phyloP scores from a whole-genome alignment of 208 protist species.

The Endotrypanum monterogeii region DNA sequence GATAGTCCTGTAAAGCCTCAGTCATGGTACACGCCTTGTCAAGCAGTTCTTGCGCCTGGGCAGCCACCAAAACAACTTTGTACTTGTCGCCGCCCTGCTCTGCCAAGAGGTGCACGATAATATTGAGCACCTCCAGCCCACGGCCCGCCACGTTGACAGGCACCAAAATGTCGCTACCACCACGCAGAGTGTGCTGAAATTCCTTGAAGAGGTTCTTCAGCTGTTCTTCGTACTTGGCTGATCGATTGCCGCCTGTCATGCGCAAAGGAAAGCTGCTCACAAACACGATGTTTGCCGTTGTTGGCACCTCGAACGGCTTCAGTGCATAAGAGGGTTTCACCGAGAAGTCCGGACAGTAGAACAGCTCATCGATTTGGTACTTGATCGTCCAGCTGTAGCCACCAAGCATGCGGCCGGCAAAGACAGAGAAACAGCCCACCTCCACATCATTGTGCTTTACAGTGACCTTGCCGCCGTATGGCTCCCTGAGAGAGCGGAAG shows the following conservation, averaged over 20 bases:
- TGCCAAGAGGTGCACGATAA: slow-evolving; percentile 61
- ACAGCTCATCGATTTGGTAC: slow-evolving; percentile 89
- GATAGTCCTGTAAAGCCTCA: slow-evolving; percentile 70
- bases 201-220: slow-evolving; percentile 74
- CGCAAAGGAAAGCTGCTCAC: slow-evolving; percentile 58
- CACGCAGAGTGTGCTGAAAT: slow-evolving; percentile 80
- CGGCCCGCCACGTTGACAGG: slow-evolving; percentile 71
- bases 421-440: slow-evolving; percentile 69
- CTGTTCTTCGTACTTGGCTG: slow-evolving; percentile 65
- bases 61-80: slow-evolving; percentile 73
- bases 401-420: slow-evolving; percentile 77
- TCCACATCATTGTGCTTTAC: slow-evolving; percentile 55
- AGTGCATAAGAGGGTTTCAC: slow-evolving; percentile 76
- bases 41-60: slow-evolving; percentile 78
- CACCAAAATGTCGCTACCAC: slow-evolving; percentile 85
- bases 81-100: slow-evolving; percentile 84
- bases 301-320: slow-evolving; percentile 70
- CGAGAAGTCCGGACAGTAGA: slow-evolving; percentile 90
- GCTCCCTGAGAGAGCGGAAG: slow-evolving; percentile 78
- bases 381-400: slow-evolving; percentile 80
- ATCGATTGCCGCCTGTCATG: slow-evolving; percentile 10
- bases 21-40: slow-evolving; percentile 88
- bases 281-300: slow-evolving; percentile 72
- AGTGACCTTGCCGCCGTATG: slow-evolving; percentile 75
- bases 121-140: slow-evolving; percentile 80